Evolutionary conservation across 257 asterid genomes (phyloP).

Genomic region (Fraxinus cuspidata): DNA sequence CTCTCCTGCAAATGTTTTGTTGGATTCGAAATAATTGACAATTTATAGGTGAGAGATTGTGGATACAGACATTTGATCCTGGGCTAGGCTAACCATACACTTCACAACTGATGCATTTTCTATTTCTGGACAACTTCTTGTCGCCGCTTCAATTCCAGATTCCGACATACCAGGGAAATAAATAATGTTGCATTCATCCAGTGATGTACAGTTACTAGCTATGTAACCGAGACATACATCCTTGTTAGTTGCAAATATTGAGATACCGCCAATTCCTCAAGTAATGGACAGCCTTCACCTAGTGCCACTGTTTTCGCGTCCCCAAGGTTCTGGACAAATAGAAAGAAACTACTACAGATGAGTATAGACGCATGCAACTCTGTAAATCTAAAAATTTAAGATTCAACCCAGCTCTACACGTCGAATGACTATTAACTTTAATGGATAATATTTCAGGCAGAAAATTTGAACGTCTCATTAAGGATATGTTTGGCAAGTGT

Average conservation of each 20-base stretch:
- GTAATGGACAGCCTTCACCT: constrained; percentile 68
- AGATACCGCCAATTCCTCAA: constrained; percentile 56
- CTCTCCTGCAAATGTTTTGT: too few species aligned
- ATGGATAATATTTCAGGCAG: too few species aligned
- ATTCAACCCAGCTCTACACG: too few species aligned
- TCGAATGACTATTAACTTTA: too few species aligned
- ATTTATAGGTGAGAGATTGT: constrained; percentile 36
- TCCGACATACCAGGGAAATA: constrained; percentile 67
- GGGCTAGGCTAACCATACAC: constrained; percentile 68
- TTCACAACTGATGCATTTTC: constrained; percentile 75
- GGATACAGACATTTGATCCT: constrained; percentile 56
- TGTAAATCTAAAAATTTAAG: too few species aligned
- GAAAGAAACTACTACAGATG: neutral
- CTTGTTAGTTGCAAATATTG: constrained; percentile 58
- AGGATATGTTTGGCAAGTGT: too few species aligned
- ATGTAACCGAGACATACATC: constrained; percentile 60
- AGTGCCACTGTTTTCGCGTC: constrained; percentile 69
- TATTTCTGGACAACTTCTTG: constrained; percentile 14
- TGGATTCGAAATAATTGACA: too few species aligned
- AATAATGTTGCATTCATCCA: constrained; percentile 77
- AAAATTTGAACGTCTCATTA: too few species aligned
- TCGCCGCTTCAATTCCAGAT: constrained; percentile 58
- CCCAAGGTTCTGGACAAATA: constrained; percentile 52
- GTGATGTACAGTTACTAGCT: constrained; percentile 46
- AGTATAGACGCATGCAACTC: too few species aligned